phyloP scores from a whole-genome alignment of 257 asterid species.

The Primulina huaijiensis region DNA sequence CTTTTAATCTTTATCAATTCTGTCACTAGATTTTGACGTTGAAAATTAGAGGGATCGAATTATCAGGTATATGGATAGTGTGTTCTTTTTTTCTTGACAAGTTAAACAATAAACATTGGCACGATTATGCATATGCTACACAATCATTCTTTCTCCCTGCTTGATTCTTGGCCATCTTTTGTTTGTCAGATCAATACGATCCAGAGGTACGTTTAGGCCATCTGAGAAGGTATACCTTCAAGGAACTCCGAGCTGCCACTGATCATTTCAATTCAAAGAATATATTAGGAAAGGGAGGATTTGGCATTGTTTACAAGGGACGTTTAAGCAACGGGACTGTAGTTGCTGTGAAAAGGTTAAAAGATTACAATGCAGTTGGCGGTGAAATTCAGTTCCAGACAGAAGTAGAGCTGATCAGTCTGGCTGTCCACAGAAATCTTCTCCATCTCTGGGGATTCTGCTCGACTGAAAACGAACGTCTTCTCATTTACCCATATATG shows the following conservation, averaged over 20 bases:
- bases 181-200: constrained; percentile 68
- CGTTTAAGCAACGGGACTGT: constrained; percentile 65
- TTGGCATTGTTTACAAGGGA: constrained; percentile 85
- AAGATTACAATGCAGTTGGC: constrained; percentile 75
- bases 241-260: constrained; percentile 86
- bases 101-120: no score
- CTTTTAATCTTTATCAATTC: no score
- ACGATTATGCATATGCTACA: no score
- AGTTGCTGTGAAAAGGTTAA: constrained; percentile 90
- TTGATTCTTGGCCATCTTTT: constrained; percentile 4
- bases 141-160: no score
- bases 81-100: no score
- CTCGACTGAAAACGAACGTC: constrained; percentile 79
- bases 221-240: constrained; percentile 66
- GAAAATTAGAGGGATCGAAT: no score
- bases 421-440: constrained; percentile 90
- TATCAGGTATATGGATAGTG: no score
- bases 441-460: constrained; percentile 91
- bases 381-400: constrained; percentile 96
- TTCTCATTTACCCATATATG: constrained; percentile 85
- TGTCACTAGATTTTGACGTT: no score
- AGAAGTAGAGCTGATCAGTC: constrained; percentile 84
- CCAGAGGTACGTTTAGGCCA: constrained; percentile 94
- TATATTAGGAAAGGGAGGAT: constrained; percentile 90
- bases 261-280: constrained; percentile 76